Conservation (phyloP, 2,329 filamentous ascomycete genomes). For the Hypocrella siamensis region DNA sequence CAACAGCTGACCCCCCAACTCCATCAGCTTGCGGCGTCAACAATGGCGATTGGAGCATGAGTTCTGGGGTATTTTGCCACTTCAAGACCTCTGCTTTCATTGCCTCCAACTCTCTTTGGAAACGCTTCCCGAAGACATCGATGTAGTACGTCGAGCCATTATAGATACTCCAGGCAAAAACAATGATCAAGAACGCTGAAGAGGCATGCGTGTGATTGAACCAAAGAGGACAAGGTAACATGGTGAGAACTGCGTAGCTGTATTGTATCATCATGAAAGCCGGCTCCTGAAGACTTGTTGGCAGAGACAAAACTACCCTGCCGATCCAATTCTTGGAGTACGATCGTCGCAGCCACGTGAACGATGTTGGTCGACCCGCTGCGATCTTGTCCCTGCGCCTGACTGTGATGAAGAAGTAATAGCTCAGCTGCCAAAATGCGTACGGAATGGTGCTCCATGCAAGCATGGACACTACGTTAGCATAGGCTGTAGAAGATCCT, state of each 20-base stretch:
- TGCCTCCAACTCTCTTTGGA: constrained; percentile 88
- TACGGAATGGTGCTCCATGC: constrained; percentile 91
- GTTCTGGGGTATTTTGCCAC: constrained; percentile 55
- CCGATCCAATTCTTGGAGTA: constrained; percentile 87
- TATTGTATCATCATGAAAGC: constrained; percentile 98
- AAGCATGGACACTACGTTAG: constrained; percentile 67
- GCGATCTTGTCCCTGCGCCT: constrained; percentile 92
- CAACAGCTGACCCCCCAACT: constrained; percentile 4
- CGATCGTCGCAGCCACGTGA: constrained; percentile 88
- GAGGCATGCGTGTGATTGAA: constrained; percentile 79
- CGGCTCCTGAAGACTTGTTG: constrained; percentile 61
- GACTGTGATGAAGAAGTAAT: constrained; percentile 92
- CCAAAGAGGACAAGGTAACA: constrained; percentile 90
- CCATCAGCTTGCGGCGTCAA: constrained; percentile 15
- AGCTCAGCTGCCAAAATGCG: constrained; percentile 77
- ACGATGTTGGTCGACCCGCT: constrained; percentile 86
- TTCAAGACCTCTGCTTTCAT: constrained; percentile 79
- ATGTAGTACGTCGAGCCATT: constrained; percentile 98
- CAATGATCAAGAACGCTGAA: constrained; percentile 54
- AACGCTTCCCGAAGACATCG: constrained; percentile 89
- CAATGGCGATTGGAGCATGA: constrained; percentile 19
- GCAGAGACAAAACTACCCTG: constrained; percentile 65
- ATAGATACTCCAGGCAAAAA: constrained; percentile 94
- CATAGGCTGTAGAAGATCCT: constrained; percentile 66
- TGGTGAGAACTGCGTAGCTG: constrained; percentile 74